Evolutionary conservation across 2,329 filamentous ascomycete species (phyloP), one percentile per base, ranked within the genome.

Genomic region (Diaporthe helianthi): DNA sequence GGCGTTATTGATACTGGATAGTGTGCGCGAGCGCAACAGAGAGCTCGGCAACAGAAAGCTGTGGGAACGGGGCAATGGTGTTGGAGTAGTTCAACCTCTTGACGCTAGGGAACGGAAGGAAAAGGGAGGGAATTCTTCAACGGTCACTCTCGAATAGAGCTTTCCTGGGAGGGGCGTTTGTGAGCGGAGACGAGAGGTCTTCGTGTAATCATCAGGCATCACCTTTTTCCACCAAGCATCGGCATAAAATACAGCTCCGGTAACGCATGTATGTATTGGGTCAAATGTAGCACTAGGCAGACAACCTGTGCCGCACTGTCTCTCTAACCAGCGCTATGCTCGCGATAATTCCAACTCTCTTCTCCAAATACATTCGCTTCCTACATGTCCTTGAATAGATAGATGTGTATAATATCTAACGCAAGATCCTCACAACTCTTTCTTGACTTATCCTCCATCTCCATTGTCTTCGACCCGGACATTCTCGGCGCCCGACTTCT

Each of bases 71-170:
- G 36, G 36, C 13, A 15, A 15, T 6, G 15, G 22, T 4, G 36
- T 5, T 5, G 44, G 26, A 63, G 41, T 36, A 38, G 52, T 58
- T 58, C 52, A 67, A 67, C 64, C 64, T 58, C n/a, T 38, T 58
- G 65, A 38, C 24, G 65, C 41, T 51, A 17, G 36, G 7, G 33
- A 33, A 38, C n/a, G 36, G 36, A 38, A 17, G 33, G 17, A 44
- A 29, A 41, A 26, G 52, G 65, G 41, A 51, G 33, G 63, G 49
- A 53, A 58, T 51, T 58, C 65, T 51, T 67, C 65, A 67, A 67
- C 65, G 52, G 52, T 67, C 33, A 58, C 29, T 58, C 65, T 58
- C 52, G 41, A 15, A 38, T 36, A 47, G 41, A 55, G 65, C 65
- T 52, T 58, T 38, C 4, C 13, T n/a, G n/a, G n/a, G n/a, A n/a